Evolutionary conservation across 352 stramenopile species (phyloP).

Genomic region (Aphanomyces cochlioides): DNA sequence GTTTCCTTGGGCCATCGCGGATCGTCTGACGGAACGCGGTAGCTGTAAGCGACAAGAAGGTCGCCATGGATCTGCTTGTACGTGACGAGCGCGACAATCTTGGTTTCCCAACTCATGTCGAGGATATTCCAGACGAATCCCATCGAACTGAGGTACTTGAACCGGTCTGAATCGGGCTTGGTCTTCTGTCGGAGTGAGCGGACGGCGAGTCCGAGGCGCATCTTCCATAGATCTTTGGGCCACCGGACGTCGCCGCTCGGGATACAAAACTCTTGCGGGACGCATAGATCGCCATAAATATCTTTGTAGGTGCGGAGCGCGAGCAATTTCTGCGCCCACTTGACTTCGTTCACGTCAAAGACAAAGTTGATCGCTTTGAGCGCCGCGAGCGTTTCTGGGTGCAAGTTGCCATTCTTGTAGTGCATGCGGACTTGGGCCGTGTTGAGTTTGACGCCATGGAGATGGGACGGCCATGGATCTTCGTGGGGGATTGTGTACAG

Average conservation of each 20-base stretch:
- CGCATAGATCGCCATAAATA: slow-evolving; percentile 81
- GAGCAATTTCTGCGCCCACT: slow-evolving; percentile 37
- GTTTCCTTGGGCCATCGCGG: slow-evolving; percentile 48
- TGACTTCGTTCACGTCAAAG: slow-evolving; percentile 31
- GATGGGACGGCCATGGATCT: slow-evolving; percentile 14
- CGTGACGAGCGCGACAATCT: slow-evolving; percentile 55
- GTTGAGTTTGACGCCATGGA: slow-evolving; percentile 27
- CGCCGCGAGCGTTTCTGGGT: slow-evolving; percentile 18
- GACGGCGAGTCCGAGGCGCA: slow-evolving; percentile 83
- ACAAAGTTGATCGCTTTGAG: slow-evolving; percentile 29
- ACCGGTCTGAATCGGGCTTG: slow-evolving; percentile 42
- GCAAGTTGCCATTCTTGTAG: slow-evolving; percentile 26
- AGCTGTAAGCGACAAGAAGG: slow-evolving; percentile 58
- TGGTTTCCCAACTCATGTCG: slow-evolving; percentile 70
- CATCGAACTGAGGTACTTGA: slow-evolving; percentile 76
- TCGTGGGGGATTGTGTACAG: slow-evolving; percentile 26
- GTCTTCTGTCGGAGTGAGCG: slow-evolving; percentile 78
- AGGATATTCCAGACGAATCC: slow-evolving; percentile 90
- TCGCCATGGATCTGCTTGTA: slow-evolving; percentile 60
- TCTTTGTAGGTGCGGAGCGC: slow-evolving; percentile 83
- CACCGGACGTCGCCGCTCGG: slow-evolving; percentile 59
- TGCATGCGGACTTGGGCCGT: slow-evolving; percentile 30
- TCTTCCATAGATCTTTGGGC: slow-evolving; percentile 77
- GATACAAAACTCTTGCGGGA: slow-evolving; percentile 90
- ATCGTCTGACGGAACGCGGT: slow-evolving; percentile 46